These are phyloP conservation scores for Millerozyma miso DNA, from an alignment of 805 yeast genomes.

Conservation along the genomic window DNA sequence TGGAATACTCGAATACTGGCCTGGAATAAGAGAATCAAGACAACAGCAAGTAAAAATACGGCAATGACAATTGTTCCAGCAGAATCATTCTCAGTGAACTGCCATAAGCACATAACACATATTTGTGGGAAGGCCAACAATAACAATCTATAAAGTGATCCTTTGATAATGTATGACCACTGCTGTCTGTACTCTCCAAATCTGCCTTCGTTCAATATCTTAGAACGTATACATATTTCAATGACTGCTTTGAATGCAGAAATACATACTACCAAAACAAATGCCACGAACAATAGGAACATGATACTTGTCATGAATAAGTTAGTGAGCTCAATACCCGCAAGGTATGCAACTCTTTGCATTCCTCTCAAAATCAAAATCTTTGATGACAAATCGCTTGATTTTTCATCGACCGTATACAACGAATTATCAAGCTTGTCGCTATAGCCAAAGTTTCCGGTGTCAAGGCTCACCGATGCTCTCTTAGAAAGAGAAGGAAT, in stretches of 20 bases:
- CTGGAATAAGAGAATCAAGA: conserved; percentile 56
- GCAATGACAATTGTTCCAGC: conserved; percentile 82
- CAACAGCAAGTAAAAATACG: conserved; percentile 56
- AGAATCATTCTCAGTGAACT: conserved; percentile 78
- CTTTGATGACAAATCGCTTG: conserved; percentile 53
- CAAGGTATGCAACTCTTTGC: conserved; percentile 81
- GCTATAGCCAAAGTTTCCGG: conserved; percentile 43
- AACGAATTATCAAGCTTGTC: conserved; percentile 41
- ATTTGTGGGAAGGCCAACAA: conserved; percentile 87
- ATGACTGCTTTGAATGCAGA: conserved; percentile 63
- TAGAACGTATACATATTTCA: conserved; percentile 58
- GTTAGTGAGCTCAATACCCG: conserved; percentile 81
- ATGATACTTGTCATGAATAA: conserved; percentile 83
- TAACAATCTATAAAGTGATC: conserved; percentile 79
- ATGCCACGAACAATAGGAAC: conserved; percentile 75
- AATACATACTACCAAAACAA: conserved; percentile 51
- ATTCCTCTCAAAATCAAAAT: conserved; percentile 86
- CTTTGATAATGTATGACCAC: conserved; percentile 84
- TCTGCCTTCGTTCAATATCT: conserved; percentile 56
- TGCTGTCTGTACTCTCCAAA: conserved; percentile 74
- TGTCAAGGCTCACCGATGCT: conserved; percentile 32
- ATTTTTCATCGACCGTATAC: conserved; percentile 72
- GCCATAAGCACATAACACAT: conserved; percentile 80
- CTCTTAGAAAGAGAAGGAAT: conserved; percentile 19
- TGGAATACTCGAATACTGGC: conserved; percentile 72